A percentile compares a stretch with the other conserved stretches of the same genome.
Conservation (phyloP, 2,329 filamentous ascomycete species). For the Cladosporium cucumerinum region DNA sequence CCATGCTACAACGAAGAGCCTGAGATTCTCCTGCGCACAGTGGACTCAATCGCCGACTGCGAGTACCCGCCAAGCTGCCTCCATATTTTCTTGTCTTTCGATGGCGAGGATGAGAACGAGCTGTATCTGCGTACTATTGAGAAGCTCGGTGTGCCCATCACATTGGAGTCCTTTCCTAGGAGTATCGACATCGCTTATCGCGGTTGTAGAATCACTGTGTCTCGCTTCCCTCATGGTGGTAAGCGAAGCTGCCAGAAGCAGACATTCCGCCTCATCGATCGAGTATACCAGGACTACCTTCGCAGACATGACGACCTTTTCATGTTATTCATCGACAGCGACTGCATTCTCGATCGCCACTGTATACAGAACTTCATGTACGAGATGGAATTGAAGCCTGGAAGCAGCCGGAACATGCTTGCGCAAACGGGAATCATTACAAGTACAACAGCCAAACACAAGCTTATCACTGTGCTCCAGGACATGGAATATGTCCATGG, state of each 20-base stretch:
- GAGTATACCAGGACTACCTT: conserved; percentile 82
- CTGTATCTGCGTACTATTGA: conserved; percentile 83
- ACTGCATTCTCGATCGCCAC: conserved; percentile 86
- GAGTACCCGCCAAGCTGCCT: conserved; percentile 91
- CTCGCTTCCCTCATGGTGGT: conserved; percentile 86
- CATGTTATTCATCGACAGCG: conserved; percentile 94
- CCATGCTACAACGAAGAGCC: conserved; percentile 93
- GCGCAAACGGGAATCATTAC: conserved; percentile 98
- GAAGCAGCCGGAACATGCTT: conserved; percentile 86
- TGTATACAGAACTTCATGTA: conserved; percentile 98
- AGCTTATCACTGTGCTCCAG: conserved; percentile 85
- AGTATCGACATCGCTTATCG: conserved; percentile 89
- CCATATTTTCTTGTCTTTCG: conserved; percentile 93
- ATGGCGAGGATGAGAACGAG: conserved; percentile 84
- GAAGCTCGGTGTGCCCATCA: conserved; percentile 76
- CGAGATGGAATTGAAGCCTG: conserved; percentile 96
- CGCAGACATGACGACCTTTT: conserved; percentile 88
- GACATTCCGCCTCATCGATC: conserved; percentile 90
- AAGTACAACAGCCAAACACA: conserved; percentile 83
- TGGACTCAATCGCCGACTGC: conserved; percentile 89
- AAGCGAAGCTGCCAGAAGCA: conserved; percentile 92
- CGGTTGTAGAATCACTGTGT: conserved; percentile 80
- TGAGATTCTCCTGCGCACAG: conserved; percentile 75
- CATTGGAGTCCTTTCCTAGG: conserved; percentile 73
- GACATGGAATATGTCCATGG: conserved; percentile 99